phyloP scores from a whole-genome alignment of 768 basidiomycete genomes.

The Sporobolomyces pararoseus region DNA sequence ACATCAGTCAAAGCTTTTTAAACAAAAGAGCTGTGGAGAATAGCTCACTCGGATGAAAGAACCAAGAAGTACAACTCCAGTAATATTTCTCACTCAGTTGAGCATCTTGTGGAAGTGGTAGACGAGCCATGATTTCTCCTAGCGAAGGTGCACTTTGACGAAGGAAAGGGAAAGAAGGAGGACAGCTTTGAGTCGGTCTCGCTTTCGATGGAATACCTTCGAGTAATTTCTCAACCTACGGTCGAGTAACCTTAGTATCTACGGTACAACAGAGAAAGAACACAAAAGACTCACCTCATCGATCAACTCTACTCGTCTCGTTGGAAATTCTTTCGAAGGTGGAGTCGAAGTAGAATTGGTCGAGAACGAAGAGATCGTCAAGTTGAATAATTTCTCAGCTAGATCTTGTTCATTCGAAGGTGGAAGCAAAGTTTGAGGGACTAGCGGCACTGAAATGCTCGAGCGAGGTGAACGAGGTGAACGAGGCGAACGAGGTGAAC shows the following conservation, averaged over 20 bases:
- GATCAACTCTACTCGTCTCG: background rate
- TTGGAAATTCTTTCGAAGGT: background rate
- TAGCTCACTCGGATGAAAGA: slow-evolving; percentile 7
- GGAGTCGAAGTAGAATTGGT: background rate
- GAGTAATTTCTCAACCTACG: background rate
- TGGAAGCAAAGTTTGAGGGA: background rate
- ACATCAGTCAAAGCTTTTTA: background rate
- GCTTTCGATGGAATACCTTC: background rate
- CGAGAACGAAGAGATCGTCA: slow-evolving; percentile 9
- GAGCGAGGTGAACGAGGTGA: background rate
- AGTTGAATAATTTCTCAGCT: background rate
- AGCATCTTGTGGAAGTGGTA: background rate
- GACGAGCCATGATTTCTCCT: background rate
- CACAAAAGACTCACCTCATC: background rate
- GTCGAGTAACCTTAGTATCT: too few relatives aligned
- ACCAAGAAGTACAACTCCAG: slow-evolving; percentile 8
- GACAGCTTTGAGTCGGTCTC: background rate
- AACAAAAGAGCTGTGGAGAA: background rate
- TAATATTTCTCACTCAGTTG: background rate
- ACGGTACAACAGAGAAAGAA: background rate
- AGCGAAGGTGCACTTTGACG: background rate
- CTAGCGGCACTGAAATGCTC: background rate
- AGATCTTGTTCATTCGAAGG: background rate
- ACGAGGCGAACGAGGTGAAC: too few relatives aligned
- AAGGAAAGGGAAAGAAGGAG: slow-evolving; percentile 1